Percentiles rank a stretch among this genome's conserved stretches.
Evolutionary conservation across 1,139 yeast genomes (phyloP).

Genomic region (Yamadazyma sp.): DNA sequence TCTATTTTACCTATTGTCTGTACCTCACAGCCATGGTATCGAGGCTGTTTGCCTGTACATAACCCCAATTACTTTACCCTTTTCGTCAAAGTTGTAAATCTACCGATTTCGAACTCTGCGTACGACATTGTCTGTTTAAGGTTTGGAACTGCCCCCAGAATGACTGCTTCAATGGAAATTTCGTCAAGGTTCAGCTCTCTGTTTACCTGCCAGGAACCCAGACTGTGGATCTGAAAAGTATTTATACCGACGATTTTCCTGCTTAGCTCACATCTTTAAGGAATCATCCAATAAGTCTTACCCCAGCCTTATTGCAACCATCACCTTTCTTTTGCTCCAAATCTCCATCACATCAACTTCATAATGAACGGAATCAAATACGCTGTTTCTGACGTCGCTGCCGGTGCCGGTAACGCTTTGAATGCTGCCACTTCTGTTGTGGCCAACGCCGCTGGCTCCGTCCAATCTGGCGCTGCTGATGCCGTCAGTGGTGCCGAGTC

Average conservation of each 20-base stretch:
- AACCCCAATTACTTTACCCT: constrained; percentile 1
- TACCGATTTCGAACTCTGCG: constrained; percentile 5
- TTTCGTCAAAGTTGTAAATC: constrained; percentile 2
- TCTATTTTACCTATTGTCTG: no score
- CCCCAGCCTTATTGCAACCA: no score
- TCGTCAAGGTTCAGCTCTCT: constrained; percentile 8
- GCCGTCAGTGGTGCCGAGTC: no score
- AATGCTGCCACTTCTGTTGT: constrained; percentile 5
- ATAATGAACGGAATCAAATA: constrained; percentile 24
- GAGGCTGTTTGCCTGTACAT: constrained; percentile 1
- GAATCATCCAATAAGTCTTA: neutral
- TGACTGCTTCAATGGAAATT: neutral
- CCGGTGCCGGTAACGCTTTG: constrained; percentile 5
- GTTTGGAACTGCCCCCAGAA: constrained; percentile 6
- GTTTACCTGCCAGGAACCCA: constrained; percentile 14
- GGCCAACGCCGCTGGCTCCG: constrained; percentile 10
- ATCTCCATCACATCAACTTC: constrained; percentile 1
- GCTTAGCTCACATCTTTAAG: neutral
- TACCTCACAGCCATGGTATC: neutral
- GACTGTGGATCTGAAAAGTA: neutral
- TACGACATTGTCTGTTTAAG: no score
- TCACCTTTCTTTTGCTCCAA: no score
- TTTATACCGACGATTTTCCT: neutral
- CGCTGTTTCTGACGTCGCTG: constrained; percentile 18
- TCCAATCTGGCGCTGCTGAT: constrained; percentile 7